A percentile compares a stretch with the other conserved stretches of the same genome.
These are phyloP conservation scores for Medicago ruthenica DNA, from an alignment of 306 rosid genomes.

Conservation along the genomic window DNA sequence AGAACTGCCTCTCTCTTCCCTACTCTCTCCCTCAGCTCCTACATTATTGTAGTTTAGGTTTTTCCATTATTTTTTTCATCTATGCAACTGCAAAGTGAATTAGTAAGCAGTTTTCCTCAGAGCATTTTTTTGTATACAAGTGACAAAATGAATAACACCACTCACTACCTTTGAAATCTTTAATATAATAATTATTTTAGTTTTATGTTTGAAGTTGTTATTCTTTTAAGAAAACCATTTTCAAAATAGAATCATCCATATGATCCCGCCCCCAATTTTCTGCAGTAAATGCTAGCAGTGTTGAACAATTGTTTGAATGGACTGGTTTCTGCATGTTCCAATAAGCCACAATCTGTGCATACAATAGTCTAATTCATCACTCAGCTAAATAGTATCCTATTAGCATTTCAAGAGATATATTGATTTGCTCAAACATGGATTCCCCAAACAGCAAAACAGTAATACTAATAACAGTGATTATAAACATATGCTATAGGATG, in stretches of 20 bases:
- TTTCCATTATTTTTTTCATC: constrained; percentile 47
- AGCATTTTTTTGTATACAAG: constrained; percentile 29
- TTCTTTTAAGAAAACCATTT: neutral
- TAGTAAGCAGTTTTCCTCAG: constrained; percentile 14
- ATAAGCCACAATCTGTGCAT: no score
- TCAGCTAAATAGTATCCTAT: neutral
- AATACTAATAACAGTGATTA: neutral
- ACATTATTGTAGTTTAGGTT: constrained; percentile 69
- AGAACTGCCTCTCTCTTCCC: constrained; percentile 93
- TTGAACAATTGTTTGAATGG: neutral
- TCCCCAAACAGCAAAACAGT: constrained; percentile 4
- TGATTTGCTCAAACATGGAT: neutral
- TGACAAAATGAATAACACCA: constrained; percentile 25
- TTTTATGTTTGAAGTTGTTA: constrained; percentile 26
- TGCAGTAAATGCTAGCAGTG: constrained; percentile 17
- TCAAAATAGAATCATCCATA: neutral
- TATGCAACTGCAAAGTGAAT: constrained; percentile 62
- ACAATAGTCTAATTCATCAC: neutral
- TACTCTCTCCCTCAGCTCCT: constrained; percentile 77
- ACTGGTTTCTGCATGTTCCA: no score
- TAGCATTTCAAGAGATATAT: neutral
- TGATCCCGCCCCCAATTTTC: constrained; percentile 16
- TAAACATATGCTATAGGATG: neutral
- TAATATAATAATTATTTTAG: neutral
- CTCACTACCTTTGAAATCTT: constrained; percentile 13